phyloP scores from a whole-genome alignment of 2,329 filamentous ascomycete genomes.

The Beauveria australis region DNA sequence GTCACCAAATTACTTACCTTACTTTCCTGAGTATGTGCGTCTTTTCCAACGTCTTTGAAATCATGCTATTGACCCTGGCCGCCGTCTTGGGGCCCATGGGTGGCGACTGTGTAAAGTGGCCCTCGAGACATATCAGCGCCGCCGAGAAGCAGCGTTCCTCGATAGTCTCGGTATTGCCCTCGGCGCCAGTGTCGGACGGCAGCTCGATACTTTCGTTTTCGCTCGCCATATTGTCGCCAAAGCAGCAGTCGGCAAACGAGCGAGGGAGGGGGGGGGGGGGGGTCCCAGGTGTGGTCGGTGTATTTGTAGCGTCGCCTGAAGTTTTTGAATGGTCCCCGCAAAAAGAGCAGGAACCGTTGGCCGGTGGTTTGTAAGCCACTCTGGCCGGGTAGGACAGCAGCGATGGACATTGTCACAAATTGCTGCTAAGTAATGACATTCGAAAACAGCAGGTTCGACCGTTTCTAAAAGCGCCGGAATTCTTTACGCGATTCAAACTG shows the following conservation, averaged over 20 bases:
- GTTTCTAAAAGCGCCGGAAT: no score
- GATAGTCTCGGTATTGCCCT: slow-evolving; percentile 37
- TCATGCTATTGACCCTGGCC: slow-evolving; percentile 46
- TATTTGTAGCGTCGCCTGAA: slow-evolving; percentile 1
- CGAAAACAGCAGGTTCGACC: no score
- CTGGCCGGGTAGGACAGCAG: not conserved
- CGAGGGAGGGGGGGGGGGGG: not conserved
- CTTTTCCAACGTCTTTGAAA: slow-evolving; percentile 54
- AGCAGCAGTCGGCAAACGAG: not conserved
- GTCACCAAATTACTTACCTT: slow-evolving; percentile 32
- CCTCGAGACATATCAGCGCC: slow-evolving; percentile 53
- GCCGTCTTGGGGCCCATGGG: slow-evolving; percentile 50
- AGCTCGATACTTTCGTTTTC: slow-evolving; percentile 7
- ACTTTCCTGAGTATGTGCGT: slow-evolving; percentile 54
- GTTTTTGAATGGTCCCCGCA: slow-evolving; percentile 12
- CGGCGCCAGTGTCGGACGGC: slow-evolving; percentile 14
- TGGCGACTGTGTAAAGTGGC: slow-evolving; percentile 49
- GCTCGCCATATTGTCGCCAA: not conserved
- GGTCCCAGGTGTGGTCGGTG: not conserved
- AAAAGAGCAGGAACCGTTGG: slow-evolving; percentile 10
- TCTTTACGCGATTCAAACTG: no score
- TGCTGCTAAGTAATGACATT: not conserved
- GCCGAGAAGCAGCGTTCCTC: slow-evolving; percentile 57
- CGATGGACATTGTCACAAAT: not conserved
- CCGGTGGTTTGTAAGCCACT: slow-evolving; percentile 2